Conservation (phyloP, 73 alveolate species). For the Uronychia setigera region DNA sequence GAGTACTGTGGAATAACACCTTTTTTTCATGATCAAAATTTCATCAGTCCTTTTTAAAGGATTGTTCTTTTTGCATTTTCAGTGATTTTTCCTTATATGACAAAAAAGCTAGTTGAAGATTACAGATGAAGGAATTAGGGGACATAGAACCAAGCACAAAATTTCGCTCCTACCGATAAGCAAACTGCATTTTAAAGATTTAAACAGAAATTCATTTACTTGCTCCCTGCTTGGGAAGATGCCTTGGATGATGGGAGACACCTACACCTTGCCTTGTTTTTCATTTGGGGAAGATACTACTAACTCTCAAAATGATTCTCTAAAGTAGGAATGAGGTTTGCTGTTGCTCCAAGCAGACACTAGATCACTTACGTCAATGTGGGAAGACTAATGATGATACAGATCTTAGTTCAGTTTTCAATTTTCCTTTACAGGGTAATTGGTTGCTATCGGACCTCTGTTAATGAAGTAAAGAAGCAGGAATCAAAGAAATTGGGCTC, state of each 20-base stretch:
- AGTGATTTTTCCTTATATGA: slow-evolving; percentile 13
- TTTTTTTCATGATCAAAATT: background rate
- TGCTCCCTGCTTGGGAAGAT: background rate
- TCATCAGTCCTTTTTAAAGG: background rate
- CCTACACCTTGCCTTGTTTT: slow-evolving; percentile 30
- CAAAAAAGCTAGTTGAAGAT: background rate
- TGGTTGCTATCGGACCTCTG: background rate
- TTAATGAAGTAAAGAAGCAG: background rate
- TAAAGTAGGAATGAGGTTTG: background rate
- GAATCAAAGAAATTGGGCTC: no score
- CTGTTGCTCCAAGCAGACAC: slow-evolving; percentile 11
- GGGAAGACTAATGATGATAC: slow-evolving; percentile 37
- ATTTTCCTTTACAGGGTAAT: background rate
- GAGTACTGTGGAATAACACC: slow-evolving; percentile 38
- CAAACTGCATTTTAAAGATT: no score
- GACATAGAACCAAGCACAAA: background rate
- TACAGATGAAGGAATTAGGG: background rate
- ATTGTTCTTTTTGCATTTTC: no score
- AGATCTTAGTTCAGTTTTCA: slow-evolving; percentile 4
- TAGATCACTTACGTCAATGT: slow-evolving; percentile 24
- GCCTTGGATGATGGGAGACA: background rate
- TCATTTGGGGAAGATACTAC: slow-evolving; percentile 41
- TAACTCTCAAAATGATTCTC: slow-evolving; percentile 7
- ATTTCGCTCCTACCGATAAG: background rate
- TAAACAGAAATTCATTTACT: no score